Evolutionary conservation across 148 eudicot species (phyloP).

Genomic region (Rhododendron mucronatum): DNA sequence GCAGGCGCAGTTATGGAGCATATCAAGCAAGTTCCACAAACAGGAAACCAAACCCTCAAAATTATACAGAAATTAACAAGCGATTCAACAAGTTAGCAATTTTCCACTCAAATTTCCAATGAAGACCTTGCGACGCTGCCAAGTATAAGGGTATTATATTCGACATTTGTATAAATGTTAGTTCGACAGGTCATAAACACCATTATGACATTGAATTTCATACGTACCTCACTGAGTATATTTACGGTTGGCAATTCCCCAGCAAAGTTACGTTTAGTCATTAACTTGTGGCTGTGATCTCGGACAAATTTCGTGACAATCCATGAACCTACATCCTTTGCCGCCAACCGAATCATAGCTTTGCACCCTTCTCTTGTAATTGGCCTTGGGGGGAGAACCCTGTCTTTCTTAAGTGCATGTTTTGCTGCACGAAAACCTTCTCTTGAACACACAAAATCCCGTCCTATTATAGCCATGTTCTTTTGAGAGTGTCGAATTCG

Average conservation of each 20-base stretch:
- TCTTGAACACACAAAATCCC: conserved; percentile 5
- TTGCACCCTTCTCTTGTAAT: conserved; percentile 13
- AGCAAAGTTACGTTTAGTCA: conserved; percentile 5
- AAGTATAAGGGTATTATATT: background rate
- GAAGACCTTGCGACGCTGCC: background rate
- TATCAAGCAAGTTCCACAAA: background rate
- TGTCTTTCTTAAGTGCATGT: conserved; percentile 5
- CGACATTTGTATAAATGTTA: too few species aligned
- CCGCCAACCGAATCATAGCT: conserved; percentile 4
- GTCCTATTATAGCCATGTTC: conserved; percentile 5
- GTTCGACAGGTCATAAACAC: background rate
- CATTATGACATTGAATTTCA: background rate
- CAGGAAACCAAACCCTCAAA: background rate
- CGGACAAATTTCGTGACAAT: background rate
- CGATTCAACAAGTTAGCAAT: background rate
- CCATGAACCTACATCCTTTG: background rate
- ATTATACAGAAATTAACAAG: background rate
- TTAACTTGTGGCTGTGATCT: conserved; percentile 7
- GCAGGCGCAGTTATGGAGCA: background rate
- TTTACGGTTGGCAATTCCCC: conserved; percentile 6
- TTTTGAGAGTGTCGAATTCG: conserved; percentile 6
- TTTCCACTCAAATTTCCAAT: background rate
- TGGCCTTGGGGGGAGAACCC: conserved; percentile 1
- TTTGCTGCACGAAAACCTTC: conserved; percentile 10
- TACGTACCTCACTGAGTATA: conserved; percentile 1